Evolutionary conservation across 305 asterid genomes (phyloP), one percentile per base, ranked within the genome.

Genomic region (Lippia alba): DNA sequence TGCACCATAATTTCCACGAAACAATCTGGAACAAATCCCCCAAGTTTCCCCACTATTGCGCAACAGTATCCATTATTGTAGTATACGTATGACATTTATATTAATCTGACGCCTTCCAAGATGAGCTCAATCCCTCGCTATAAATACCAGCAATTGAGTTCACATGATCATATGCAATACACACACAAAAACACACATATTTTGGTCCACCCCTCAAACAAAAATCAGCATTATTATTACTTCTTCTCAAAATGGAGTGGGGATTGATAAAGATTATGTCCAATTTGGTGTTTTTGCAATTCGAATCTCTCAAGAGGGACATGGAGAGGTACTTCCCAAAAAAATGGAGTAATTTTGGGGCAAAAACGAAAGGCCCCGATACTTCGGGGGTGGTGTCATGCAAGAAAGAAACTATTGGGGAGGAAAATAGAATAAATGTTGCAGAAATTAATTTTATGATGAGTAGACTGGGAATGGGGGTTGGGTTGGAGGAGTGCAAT

Each of bases 181-280:
- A 60, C 10, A n/a, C 44, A 19, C 40, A 49, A 5, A 49, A 0
- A 39, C 6, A 3, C 20, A 49, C 55, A 49, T 6, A 49, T 24
- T 24, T 24, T 9, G 12, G 14, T 33, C 36, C 33, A 12, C 32
- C 15, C 24, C 50, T n/a, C 19, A 11, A 9, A 24, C 0, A 4
- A 12, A 56, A 34, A 15, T 1, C 2, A 32, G 16, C 11, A 18
- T 3, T 15, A n/a, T 3, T 32, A 2, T 0, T 36, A 36, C 41
- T 8, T 11, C 2, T 8, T 14, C 24, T 51, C 48, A 66, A 82
- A 66, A 82, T 82, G 86, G 84, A 79, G 62, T 44, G 61, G 56
- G 61, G 32, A 15, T 19, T 64, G 3, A 74, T 65, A 59, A 71
- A 50, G 60, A 40, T 19, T 40, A 39, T 74, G 76, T 63, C 80